phyloP scores from a whole-genome alignment of 2,329 filamentous ascomycete species.

The Amphichorda felina region DNA sequence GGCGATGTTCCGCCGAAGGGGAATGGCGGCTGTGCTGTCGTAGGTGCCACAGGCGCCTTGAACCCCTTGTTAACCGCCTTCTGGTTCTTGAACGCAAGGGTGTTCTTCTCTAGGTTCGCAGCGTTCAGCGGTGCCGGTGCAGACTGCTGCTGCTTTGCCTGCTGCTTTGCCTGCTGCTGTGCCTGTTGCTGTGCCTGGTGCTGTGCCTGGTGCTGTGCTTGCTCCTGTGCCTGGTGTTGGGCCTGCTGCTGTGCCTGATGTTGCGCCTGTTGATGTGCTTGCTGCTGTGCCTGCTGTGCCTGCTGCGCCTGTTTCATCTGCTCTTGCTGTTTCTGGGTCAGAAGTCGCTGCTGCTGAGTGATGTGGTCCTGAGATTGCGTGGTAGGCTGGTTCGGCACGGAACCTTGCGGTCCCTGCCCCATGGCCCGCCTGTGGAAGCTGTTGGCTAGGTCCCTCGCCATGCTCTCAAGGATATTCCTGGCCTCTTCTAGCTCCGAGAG shows the following conservation, averaged over 20 bases:
- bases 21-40: conserved; percentile 41
- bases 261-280: conserved; percentile 12
- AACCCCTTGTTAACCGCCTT: conserved; percentile 28
- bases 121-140: conserved; percentile 24
- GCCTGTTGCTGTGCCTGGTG: conserved; percentile 16
- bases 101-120: conserved; percentile 39
- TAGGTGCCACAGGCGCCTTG: conserved; percentile 44
- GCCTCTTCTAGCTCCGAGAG: conserved; percentile 37
- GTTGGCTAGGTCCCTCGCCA: conserved; percentile 33
- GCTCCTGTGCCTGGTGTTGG: conserved; percentile 14
- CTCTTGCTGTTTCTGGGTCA: conserved; percentile 14
- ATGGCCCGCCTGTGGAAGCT: conserved; percentile 15
- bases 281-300: too few species aligned
- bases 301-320: conserved; percentile 21
- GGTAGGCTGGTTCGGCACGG: conserved; percentile 17
- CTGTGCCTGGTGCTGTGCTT: conserved; percentile 10
- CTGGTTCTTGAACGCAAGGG: conserved; percentile 28
- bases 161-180: conserved; percentile 14
- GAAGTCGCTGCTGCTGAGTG: conserved; percentile 18
- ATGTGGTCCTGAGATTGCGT: conserved; percentile 13
- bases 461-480: conserved; percentile 34
- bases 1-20: conserved; percentile 43
- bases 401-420: conserved; percentile 10
- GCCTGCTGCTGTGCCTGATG: conserved; percentile 13
- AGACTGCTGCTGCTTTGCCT: conserved; percentile 11